Conservation (phyloP, 768 basidiomycete species). For the Tylopilus sp. region DNA sequence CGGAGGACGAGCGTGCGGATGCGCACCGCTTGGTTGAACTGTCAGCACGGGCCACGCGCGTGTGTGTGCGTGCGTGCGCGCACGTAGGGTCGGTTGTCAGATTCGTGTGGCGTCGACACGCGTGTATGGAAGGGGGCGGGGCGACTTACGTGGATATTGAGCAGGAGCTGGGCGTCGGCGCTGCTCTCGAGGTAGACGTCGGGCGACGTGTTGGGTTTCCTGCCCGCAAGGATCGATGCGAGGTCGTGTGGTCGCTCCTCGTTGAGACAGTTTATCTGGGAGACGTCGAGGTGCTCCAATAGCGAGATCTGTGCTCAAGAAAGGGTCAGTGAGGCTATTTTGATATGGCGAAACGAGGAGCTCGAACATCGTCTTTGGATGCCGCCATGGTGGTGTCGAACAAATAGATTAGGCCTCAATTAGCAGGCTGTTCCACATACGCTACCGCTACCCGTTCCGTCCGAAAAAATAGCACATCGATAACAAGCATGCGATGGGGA, state of each 20-base stretch:
- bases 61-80: no score
- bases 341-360: not conserved
- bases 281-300: constrained; percentile 53
- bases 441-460: not conserved
- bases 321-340: constrained; percentile 9
- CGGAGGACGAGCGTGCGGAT: constrained; percentile 57
- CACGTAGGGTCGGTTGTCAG: no score
- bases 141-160: constrained; percentile 57
- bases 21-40: constrained; percentile 68
- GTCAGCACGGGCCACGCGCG: no score
- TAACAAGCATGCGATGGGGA: constrained; percentile 9
- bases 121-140: not conserved
- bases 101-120: not conserved
- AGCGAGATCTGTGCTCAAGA: constrained; percentile 42
- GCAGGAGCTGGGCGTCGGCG: constrained; percentile 67
- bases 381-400: constrained; percentile 16
- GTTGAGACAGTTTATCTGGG: constrained; percentile 69
- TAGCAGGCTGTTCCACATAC: constrained; percentile 14
- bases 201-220: constrained; percentile 40
- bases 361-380: constrained; percentile 30
- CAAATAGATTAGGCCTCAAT: not conserved
- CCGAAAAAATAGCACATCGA: constrained; percentile 16
- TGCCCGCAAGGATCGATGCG: constrained; percentile 45
- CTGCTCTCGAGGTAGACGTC: constrained; percentile 59
- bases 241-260: constrained; percentile 52